Conservation (phyloP, 345 rosid species). For the Balakata baccata region DNA sequence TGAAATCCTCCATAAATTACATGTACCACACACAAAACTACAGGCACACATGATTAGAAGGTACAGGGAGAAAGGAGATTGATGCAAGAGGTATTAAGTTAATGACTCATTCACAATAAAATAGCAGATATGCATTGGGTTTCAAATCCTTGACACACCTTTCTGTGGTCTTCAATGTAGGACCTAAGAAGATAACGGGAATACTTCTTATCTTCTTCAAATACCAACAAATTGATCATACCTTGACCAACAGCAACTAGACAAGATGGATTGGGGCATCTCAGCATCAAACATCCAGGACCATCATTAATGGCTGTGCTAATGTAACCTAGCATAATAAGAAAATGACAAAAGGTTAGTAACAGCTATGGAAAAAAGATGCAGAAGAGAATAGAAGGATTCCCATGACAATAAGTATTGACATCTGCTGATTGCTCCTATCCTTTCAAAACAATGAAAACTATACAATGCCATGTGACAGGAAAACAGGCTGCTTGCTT, state of each 20-base stretch:
- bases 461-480: too few species aligned
- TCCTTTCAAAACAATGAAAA: background rate
- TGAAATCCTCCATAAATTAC: background rate
- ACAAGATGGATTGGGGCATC: conserved; percentile 91
- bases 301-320: conserved; percentile 74
- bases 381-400: background rate
- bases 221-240: conserved; percentile 62
- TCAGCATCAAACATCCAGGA: conserved; percentile 86
- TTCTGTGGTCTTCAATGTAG: conserved; percentile 84
- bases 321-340: conserved; percentile 57
- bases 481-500: background rate
- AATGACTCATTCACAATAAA: background rate
- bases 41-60: background rate
- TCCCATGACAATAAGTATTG: too few species aligned
- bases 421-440: background rate
- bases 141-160: conserved; percentile 44
- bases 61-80: background rate
- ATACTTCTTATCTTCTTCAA: conserved; percentile 72
- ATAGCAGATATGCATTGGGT: background rate
- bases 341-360: conserved; percentile 1
- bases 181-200: conserved; percentile 81
- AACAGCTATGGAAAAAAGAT: background rate
- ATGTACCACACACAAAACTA: background rate
- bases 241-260: conserved; percentile 70
- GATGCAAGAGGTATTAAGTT: background rate